Conservation (phyloP, 1,139 yeast genomes). For the Geotrichum candidum region DNA sequence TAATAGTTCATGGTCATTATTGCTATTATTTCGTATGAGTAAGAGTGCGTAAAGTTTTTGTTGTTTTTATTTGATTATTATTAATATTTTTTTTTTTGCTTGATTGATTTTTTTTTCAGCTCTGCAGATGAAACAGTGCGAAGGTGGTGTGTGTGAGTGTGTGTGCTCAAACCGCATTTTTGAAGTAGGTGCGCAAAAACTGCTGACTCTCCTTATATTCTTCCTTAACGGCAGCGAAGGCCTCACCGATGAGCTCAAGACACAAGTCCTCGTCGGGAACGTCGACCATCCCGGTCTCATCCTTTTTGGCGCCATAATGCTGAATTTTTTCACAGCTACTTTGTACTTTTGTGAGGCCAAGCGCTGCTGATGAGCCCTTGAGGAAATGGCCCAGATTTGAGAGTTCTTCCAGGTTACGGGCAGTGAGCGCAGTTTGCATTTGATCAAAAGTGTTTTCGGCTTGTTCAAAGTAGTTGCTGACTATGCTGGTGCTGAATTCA, state of each 20-base stretch:
- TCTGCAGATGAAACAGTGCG: neutral
- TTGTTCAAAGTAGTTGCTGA: slow-evolving; percentile 82
- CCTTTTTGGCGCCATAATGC: slow-evolving; percentile 64
- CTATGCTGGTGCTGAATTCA: slow-evolving; percentile 70
- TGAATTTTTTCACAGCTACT: slow-evolving; percentile 90
- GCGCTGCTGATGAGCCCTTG: slow-evolving; percentile 93
- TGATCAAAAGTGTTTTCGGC: slow-evolving; percentile 73
- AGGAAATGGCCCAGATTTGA: slow-evolving; percentile 84
- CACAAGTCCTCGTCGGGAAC: slow-evolving; percentile 28
- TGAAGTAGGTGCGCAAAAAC: slow-evolving; percentile 9
- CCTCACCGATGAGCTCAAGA: slow-evolving; percentile 26
- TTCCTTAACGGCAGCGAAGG: slow-evolving; percentile 24
- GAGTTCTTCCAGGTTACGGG: slow-evolving; percentile 50
- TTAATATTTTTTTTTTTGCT: neutral
- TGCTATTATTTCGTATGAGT: neutral
- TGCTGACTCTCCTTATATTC: slow-evolving; percentile 34
- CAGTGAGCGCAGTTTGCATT: slow-evolving; percentile 52
- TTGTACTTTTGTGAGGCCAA: slow-evolving; percentile 77
- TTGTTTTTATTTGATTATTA: neutral
- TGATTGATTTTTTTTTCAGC: neutral
- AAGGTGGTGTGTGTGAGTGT: neutral
- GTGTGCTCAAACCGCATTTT: neutral
- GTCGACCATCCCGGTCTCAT: slow-evolving; percentile 34
- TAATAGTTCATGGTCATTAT: neutral
- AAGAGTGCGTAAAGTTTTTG: neutral